Percentiles rank a stretch among this genome's conserved stretches.
These are phyloP conservation scores for Trichoderma guizhouense DNA, from an alignment of 2,329 filamentous ascomycete genomes.

Conservation along the genomic window DNA sequence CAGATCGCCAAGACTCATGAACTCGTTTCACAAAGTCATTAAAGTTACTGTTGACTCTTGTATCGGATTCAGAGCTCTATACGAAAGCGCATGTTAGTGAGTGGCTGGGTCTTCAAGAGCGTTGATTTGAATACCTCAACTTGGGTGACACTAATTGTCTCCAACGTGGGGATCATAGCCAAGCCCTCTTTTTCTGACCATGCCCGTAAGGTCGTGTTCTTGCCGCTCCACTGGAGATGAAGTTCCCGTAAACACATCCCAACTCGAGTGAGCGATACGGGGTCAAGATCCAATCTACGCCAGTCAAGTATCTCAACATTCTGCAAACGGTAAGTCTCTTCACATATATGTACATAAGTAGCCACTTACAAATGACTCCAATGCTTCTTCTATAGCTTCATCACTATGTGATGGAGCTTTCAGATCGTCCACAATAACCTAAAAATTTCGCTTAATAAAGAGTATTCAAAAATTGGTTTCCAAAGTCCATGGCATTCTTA, in stretches of 20 bases:
- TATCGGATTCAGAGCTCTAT: neutral
- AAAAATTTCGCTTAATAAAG: neutral
- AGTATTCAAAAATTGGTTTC: neutral
- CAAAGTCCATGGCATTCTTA: neutral
- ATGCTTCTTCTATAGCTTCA: neutral
- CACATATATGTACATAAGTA: neutral
- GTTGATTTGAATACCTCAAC: neutral
- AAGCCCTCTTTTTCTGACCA: neutral
- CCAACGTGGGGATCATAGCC: neutral
- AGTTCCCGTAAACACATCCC: neutral
- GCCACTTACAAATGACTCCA: neutral
- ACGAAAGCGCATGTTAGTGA: neutral
- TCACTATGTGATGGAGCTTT: neutral
- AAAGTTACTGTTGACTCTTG: neutral
- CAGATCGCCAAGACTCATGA: neutral
- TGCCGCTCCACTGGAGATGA: neutral
- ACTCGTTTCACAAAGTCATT: neutral
- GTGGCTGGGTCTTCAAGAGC: neutral
- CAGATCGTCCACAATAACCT: constrained; percentile 1
- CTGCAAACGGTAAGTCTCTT: neutral
- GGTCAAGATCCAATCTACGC: neutral
- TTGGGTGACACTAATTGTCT: neutral
- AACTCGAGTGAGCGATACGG: neutral
- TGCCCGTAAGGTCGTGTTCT: neutral
- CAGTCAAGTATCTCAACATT: constrained; percentile 3